Conservation (phyloP, 2,329 filamentous ascomycete species). For the Colletotrichum chrysophilum region DNA sequence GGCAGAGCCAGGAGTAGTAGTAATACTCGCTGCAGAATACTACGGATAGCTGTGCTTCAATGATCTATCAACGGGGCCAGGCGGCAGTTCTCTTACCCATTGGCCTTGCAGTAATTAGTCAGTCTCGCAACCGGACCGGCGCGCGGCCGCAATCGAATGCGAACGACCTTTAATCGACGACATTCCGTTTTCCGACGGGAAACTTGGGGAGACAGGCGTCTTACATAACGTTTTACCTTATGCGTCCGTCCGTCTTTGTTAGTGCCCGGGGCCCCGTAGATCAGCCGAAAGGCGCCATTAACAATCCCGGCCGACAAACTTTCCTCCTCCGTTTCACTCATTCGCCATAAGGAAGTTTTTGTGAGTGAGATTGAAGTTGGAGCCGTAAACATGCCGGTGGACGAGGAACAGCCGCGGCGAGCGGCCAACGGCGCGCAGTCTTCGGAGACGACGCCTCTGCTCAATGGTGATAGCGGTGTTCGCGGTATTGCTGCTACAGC, state of each 20-base stretch:
- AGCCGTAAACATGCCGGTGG: neutral
- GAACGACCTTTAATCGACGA: neutral
- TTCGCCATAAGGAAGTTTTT: neutral
- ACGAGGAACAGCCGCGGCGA: conserved; percentile 7
- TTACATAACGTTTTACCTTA: neutral
- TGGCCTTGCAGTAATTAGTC: neutral
- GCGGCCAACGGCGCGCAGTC: neutral
- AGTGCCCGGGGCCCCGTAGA: neutral
- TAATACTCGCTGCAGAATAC: neutral
- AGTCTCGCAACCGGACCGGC: neutral
- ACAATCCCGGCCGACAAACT: neutral
- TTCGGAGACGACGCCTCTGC: conserved; percentile 21
- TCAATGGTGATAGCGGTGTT: neutral
- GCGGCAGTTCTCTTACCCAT: neutral
- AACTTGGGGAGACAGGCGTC: neutral
- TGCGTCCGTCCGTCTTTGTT: neutral
- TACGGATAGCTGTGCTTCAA: neutral
- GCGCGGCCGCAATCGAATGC: neutral
- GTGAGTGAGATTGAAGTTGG: neutral
- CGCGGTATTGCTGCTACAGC: neutral
- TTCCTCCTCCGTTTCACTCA: neutral
- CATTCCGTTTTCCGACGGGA: neutral
- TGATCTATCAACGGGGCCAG: neutral
- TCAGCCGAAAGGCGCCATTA: conserved; percentile 6
- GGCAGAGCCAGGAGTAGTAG: neutral